Percentiles rank a stretch among this genome's conserved stretches.
Evolutionary conservation across 345 rosid genomes (phyloP).

Genomic region (Punica granatum): DNA sequence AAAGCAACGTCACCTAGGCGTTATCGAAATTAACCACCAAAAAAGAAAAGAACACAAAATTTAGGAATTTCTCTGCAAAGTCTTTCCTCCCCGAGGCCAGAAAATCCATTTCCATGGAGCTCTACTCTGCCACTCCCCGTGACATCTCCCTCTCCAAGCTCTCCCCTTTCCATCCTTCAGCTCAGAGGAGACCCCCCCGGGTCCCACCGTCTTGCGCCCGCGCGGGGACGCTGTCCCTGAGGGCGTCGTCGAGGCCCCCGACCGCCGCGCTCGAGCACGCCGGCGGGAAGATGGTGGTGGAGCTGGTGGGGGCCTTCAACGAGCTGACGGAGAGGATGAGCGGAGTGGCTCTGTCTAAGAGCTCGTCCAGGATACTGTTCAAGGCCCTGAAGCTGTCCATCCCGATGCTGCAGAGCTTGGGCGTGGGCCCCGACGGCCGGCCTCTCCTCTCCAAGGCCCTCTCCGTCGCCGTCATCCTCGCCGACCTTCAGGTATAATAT

Average conservation of each 20-base stretch:
- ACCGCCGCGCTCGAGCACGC: conserved; percentile 46
- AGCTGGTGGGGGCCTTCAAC: conserved; percentile 93
- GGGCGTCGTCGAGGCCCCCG: conserved; percentile 7
- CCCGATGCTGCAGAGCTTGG: conserved; percentile 62
- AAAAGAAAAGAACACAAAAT: no score
- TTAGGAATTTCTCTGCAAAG: no score
- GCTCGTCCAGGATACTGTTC: conserved; percentile 73
- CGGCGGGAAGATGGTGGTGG: conserved; percentile 94
- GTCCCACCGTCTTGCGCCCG: neutral
- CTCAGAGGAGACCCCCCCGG: neutral
- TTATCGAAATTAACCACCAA: no score
- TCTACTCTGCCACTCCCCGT: conserved; percentile 7
- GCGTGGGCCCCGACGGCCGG: conserved; percentile 58
- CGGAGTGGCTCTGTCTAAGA: conserved; percentile 47
- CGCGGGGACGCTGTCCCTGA: neutral
- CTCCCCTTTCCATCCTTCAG: neutral
- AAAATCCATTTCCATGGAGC: conserved; percentile 8
- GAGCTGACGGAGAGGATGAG: conserved; percentile 81
- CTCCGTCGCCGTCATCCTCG: conserved; percentile 69
- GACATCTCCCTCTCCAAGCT: conserved; percentile 15
- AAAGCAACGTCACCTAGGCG: no score
- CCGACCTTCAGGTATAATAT: conserved; percentile 67
- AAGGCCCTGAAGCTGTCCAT: conserved; percentile 78
- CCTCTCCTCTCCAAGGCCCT: conserved; percentile 75
- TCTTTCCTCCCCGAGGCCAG: neutral